Base-by-base conservation (phyloP, 2,329 filamentous ascomycete species). In the Pestalotiopsis sp. region DNA sequence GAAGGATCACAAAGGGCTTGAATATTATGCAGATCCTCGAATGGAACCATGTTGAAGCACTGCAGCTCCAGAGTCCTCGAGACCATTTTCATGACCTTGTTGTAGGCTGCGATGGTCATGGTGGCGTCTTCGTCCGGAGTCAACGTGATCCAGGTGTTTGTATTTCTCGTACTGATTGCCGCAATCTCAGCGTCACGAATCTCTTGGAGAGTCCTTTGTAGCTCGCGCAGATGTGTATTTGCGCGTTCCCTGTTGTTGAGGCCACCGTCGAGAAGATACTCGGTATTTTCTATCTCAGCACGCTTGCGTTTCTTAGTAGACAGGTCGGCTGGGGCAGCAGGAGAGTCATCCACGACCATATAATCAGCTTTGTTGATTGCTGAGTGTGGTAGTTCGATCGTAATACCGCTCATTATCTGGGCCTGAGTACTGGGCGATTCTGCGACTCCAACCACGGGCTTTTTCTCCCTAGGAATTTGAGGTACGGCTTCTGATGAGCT, bases 201-300 rank as follows among this genome's bases (percentile, higher is more conserved):
- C 27, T 91, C 89, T 66, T 89, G 85, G 3, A 97, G 83, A 62
- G 94, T 86, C 49, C 87, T 87, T 67, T 92, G 88, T 13, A 99
- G 82, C 67, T 91, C 90, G 66, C 91, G 83, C 60, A 95, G 85
- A 58, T 93, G 92, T 12, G 89, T 86, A 73, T 97, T 91, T 4
- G 92, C 92, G 75, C 94, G 91, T 74, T 97, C 91, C 64, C 92
- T 91, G 78, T 97, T 93, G 75, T 97, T 94, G 2, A 94, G 83
- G 57, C 88, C 89, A 59, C 91, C 81, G 17, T 88, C 85, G 23
- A 91, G 82, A 2, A 88, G 79, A 64, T 87, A 88, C 67, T 88
- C 86, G 13, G 87, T 85, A 7, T 84, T 85, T 64, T 87, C 83
- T 23, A 81, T 78, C 25, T 83, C 81, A 27, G 84, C 82, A 49